phyloP scores from a whole-genome alignment of 768 basidiomycete genomes.

The Hortiboletus campestris region DNA sequence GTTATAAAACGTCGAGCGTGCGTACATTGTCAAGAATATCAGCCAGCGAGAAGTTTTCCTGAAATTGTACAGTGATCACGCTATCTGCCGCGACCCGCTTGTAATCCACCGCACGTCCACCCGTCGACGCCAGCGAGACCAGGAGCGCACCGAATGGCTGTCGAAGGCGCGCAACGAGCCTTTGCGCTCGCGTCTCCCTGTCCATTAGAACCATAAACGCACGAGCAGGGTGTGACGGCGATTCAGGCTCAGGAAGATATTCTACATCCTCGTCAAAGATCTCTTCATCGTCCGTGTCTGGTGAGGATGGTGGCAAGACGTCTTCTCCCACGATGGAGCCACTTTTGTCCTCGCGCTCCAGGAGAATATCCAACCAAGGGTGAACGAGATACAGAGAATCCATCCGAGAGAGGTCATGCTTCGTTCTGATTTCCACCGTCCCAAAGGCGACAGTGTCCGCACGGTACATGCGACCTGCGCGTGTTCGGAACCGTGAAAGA shows the following conservation, averaged over 20 bases:
- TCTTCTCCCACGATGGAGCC: neutral
- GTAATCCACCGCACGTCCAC: neutral
- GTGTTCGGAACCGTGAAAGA: neutral
- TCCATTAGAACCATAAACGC: neutral
- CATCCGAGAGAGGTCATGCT: neutral
- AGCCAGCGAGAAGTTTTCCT: neutral
- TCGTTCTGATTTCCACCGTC: neutral
- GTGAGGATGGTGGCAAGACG: neutral
- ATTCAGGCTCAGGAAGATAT: neutral
- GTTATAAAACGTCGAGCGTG: too few species aligned
- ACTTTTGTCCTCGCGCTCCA: neutral
- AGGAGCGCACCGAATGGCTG: conserved; percentile 2
- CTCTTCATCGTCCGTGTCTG: neutral
- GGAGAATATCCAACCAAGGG: conserved; percentile 1
- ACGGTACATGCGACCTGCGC: neutral
- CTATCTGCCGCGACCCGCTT: conserved; percentile 4
- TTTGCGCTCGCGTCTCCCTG: neutral
- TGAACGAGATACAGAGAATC: neutral
- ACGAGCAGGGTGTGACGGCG: neutral
- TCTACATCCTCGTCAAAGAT: neutral
- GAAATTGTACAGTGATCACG: neutral
- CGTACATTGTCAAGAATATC: neutral
- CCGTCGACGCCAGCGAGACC: neutral
- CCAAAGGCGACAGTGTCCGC: neutral
- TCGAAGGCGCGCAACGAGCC: neutral